Conservation (phyloP, 257 asterid genomes). For the Datura wrightii region DNA sequence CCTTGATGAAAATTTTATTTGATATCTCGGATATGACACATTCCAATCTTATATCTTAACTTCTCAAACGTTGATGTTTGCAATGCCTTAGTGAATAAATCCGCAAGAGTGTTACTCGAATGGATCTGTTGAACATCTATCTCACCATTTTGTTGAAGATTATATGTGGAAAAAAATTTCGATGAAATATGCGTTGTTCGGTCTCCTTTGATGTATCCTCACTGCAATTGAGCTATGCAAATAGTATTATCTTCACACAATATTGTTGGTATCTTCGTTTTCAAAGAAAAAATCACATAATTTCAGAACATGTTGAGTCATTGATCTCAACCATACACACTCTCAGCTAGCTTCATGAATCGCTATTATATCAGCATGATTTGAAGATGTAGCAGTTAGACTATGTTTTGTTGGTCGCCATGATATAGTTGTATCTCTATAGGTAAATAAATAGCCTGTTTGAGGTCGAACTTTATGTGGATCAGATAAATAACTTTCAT, state of each 20-base stretch:
- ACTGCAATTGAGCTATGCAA: neutral
- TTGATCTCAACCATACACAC: neutral
- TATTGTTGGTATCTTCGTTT: neutral
- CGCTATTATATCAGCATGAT: neutral
- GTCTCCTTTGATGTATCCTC: neutral
- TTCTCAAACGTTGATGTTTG: too few species aligned
- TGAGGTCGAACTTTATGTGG: neutral
- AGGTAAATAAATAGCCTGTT: neutral
- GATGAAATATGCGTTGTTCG: neutral
- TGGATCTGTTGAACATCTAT: too few species aligned
- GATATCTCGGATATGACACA: too few species aligned
- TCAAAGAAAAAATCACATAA: neutral
- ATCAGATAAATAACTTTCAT: neutral
- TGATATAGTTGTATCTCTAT: too few species aligned
- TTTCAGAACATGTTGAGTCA: neutral
- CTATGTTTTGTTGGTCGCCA: too few species aligned
- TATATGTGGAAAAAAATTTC: too few species aligned
- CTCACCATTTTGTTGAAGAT: too few species aligned
- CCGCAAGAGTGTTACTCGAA: too few species aligned
- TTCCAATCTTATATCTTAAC: too few species aligned
- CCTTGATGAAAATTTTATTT: too few species aligned
- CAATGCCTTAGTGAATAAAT: too few species aligned
- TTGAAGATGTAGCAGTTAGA: neutral
- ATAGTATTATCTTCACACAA: neutral
- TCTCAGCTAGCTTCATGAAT: neutral